Percentiles rank a stretch among this genome's conserved stretches.
Evolutionary conservation across 176 grass and related monocot genomes (phyloP).

Genomic region (Ampelocalamus luodianensis): DNA sequence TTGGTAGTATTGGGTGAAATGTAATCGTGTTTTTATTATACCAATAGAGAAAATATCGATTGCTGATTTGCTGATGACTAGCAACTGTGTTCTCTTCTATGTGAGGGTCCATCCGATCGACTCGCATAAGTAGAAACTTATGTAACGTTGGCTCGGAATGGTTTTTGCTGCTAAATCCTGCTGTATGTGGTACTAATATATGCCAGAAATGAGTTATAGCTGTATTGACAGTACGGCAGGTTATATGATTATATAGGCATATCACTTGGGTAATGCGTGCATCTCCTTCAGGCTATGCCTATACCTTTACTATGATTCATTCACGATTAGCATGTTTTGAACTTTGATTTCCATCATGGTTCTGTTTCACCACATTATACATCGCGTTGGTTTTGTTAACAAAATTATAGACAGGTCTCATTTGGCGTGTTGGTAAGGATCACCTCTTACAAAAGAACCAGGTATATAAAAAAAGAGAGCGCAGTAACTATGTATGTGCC

Average conservation of each 20-base stretch:
- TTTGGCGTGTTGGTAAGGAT: too few relatives aligned
- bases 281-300: background rate
- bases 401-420: too few relatives aligned
- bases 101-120: background rate
- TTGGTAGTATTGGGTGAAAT: constrained; percentile 44
- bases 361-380: background rate
- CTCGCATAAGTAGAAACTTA: background rate
- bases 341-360: background rate
- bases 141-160: background rate
- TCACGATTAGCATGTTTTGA: background rate
- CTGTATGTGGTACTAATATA: background rate
- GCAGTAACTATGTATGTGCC: too few relatives aligned
- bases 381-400: background rate
- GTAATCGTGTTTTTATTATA: constrained; percentile 8
- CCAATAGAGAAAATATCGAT: constrained; percentile 1
- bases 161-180: background rate
- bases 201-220: background rate
- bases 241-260: background rate
- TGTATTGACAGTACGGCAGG: background rate
- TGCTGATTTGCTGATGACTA: constrained; percentile 13
- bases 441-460: too few relatives aligned
- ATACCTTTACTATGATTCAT: background rate
- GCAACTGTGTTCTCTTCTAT: background rate
- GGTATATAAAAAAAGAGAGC: too few relatives aligned
- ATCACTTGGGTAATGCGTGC: background rate